Conservation (phyloP, 1,284 basidiomycete genomes). For the Lentinula novae-zelandiae region DNA sequence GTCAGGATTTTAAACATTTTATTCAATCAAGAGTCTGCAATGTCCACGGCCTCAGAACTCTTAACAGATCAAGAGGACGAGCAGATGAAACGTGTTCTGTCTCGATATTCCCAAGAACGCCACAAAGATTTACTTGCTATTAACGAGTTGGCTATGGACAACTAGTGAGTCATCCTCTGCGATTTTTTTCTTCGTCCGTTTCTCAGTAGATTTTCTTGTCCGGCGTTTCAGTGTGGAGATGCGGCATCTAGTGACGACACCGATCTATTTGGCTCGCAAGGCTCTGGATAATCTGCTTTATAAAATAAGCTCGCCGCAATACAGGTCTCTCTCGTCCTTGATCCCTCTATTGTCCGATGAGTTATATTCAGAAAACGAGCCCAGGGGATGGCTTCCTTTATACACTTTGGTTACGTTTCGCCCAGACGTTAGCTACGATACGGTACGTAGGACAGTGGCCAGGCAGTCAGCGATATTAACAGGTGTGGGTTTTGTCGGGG, state of each 20-base stretch:
- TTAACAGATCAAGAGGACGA: slow-evolving; percentile 37
- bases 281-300: slow-evolving; percentile 77
- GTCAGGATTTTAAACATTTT: slow-evolving; percentile 84
- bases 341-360: slow-evolving; percentile 38
- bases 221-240: slow-evolving; percentile 74
- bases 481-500: slow-evolving; percentile 40
- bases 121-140: slow-evolving; percentile 90
- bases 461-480: slow-evolving; percentile 55
- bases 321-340: slow-evolving; percentile 37
- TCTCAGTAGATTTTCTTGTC: slow-evolving; percentile 12
- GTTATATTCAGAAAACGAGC: slow-evolving; percentile 52
- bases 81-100: slow-evolving; percentile 63
- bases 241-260: slow-evolving; percentile 88
- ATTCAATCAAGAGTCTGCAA: slow-evolving; percentile 67
- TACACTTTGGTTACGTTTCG: slow-evolving; percentile 99
- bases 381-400: slow-evolving; percentile 83
- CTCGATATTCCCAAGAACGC: slow-evolving; percentile 76
- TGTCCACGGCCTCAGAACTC: slow-evolving; percentile 30
- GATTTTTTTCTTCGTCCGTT: neutral
- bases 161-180: slow-evolving; percentile 71
- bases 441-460: slow-evolving; percentile 58
- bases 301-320: slow-evolving; percentile 47
- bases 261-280: slow-evolving; percentile 78
- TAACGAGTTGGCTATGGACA: slow-evolving; percentile 87
- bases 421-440: slow-evolving; percentile 87